Base-by-base conservation (phyloP, 2,329 filamentous ascomycete species). In the Volutella citrinella region DNA sequence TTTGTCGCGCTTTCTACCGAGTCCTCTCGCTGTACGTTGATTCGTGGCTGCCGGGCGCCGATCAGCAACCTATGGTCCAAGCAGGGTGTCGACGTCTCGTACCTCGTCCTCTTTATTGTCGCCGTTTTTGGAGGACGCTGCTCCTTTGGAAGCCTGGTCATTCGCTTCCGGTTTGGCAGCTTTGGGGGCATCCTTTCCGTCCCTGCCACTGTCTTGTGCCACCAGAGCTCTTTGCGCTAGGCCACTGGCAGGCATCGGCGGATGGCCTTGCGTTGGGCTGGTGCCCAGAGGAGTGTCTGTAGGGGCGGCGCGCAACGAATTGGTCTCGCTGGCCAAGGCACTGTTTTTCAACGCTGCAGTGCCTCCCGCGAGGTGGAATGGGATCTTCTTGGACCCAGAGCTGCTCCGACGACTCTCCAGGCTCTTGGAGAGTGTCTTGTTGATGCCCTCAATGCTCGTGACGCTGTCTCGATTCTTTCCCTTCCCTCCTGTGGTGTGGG, bases 361-460 rank as follows among this genome's bases (percentile, higher is more conserved):
- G n/a, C 63, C 57, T 11, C 63, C 61, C 10, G 61, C 61, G 5
- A 66, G 59, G 22, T 67, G 64, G 45, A 78, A 72, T 3, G 76
- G 78, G 9, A 80, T 83, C 57, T 88, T 90, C 63, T 85, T 90
- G 38, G 87, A 94, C 34, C 77, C 84, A 11, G 84, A 86, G 61
- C 90, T 96, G 57, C 87, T 95, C 26, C 91, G 83, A 32, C 91
- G 81, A 62, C 86, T 95, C 59, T 96, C 90, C 17, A 97, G 76
- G 58, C 87, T 95, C 65, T 87, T 94, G 39, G 83, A 90, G 11
- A 90, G 67, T 6, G 83, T 87, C 63, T 83, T 85, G 52, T 84
- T 87, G 30, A 86, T 83, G 16, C 80, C 82, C 45, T 84, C 82
- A 38, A 84, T 84, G 39, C 76, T 78, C 11, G 74, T 67, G 19